Base-by-base conservation (phyloP, 2,329 filamentous ascomycete species). In the Aureobasidium sp. region DNA sequence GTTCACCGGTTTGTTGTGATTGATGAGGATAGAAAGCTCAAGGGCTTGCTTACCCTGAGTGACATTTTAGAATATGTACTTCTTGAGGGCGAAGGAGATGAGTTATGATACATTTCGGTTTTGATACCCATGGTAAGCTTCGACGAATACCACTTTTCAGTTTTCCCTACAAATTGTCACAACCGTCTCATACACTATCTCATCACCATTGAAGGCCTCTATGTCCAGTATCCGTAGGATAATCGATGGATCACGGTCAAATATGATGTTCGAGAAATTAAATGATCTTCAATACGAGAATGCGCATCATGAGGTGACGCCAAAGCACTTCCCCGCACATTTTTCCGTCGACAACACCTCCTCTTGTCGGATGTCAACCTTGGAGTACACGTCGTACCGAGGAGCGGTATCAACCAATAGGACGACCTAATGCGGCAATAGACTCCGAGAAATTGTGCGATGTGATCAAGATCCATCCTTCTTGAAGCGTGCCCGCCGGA, bases 31-130 rank as follows among this genome's bases (percentile, higher is more conserved):
- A 88, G 84, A 66, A 83, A 84, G 61, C 80, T 98, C 53, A 87
- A 85, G 67, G 93, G 93, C 41, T 82, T 98, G 53, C 83, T 98
- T 56, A 96, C 90, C 6, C 76, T 98, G 52, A 97, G 91, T 55
- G 93, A 98, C 71, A 96, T 98, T 60, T 79, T 98, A 60, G 90
- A 95, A 64, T 96, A 98, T 67, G 88, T 96, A 50, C 76, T 98
- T 59, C 77, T 95, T 19, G 80, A 88, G 61, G 88, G 88, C 49
- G 54, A 58, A 48, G 54, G 52, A 32, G 56, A 58, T 41, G 54
- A 53, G 41, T 30, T 41, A 38, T 49, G 47, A 53, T 49, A 34
- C 35, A 49, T 49, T 39, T 39, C 24, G 45, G 45, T 38, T 47
- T 49, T 49, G 45, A 49, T 49, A 49, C 45, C 45, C 45, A 49